A percentile compares a stretch with the other conserved stretches of the same genome.
These are phyloP conservation scores for Leccinum ochraceum DNA, from an alignment of 768 basidiomycete species.

Conservation along the genomic window DNA sequence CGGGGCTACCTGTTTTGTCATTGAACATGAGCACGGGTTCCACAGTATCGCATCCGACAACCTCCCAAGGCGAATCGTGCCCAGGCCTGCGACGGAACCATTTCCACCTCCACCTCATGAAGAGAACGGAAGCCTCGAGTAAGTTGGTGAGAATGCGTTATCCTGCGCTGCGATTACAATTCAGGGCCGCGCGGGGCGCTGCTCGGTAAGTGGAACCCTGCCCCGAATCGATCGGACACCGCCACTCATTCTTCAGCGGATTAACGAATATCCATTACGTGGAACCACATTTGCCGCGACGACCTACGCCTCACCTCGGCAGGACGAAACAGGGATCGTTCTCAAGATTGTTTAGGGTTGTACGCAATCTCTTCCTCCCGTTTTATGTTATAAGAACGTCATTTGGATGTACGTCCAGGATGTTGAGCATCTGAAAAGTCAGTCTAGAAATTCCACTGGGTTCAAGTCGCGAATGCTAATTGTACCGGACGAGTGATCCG, in stretches of 20 bases:
- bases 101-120: constrained; percentile 38
- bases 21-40: constrained; percentile 61
- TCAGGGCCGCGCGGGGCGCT: constrained; percentile 8
- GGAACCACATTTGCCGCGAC: background rate
- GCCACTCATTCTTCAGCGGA: constrained; percentile 20
- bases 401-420: background rate
- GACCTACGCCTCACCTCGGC: background rate
- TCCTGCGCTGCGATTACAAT: constrained; percentile 23
- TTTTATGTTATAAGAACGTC: background rate
- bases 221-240: constrained; percentile 14
- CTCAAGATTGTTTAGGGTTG: background rate
- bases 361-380: background rate
- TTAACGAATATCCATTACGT: constrained; percentile 1
- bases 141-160: constrained; percentile 16
- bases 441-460: background rate
- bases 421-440: background rate
- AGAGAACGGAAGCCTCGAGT: constrained; percentile 15
- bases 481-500: background rate
- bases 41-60: constrained; percentile 64
- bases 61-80: constrained; percentile 69
- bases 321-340: background rate
- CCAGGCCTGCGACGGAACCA: constrained; percentile 48
- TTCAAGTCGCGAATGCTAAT: background rate
- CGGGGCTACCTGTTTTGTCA: background rate
- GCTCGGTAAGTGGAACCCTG: constrained; percentile 3